These are phyloP conservation scores for Bacterosira constricta DNA, from an alignment of 108 stramenopile species.

Conservation along the genomic window DNA sequence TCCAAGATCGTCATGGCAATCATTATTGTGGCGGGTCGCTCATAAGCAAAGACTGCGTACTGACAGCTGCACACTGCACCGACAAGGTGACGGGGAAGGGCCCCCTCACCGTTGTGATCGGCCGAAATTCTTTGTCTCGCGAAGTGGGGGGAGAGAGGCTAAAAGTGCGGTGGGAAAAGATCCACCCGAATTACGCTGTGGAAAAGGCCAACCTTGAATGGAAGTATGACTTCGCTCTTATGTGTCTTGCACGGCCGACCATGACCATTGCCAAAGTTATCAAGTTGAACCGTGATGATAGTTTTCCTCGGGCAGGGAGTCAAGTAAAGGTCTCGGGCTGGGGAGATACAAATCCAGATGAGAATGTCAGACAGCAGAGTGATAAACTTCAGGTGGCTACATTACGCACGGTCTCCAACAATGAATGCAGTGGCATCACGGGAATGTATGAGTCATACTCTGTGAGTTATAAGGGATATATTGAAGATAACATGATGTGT, in stretches of 20 bases:
- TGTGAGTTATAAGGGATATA: neutral
- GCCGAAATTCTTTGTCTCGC: neutral
- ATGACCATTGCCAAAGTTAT: neutral
- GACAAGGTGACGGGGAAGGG: neutral
- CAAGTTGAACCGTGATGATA: neutral
- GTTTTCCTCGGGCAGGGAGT: neutral
- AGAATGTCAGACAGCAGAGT: neutral
- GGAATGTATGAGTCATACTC: neutral
- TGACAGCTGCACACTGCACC: conserved; percentile 51
- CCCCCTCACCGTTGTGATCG: neutral
- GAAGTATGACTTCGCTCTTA: neutral
- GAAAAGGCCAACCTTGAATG: neutral
- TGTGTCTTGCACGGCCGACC: neutral
- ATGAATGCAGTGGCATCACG: neutral
- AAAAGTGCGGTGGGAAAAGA: neutral
- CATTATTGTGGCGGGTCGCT: conserved; percentile 50
- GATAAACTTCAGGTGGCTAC: conserved; percentile 1
- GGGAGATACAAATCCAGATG: neutral
- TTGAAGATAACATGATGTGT: conserved; percentile 19
- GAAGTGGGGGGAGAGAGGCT: neutral
- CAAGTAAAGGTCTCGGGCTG: conserved; percentile 6
- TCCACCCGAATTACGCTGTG: conserved; percentile 1
- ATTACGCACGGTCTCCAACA: neutral
- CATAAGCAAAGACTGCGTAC: conserved; percentile 49
- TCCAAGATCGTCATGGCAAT: conserved; percentile 1